Percentiles rank a stretch among this genome's conserved stretches.
Conservation (phyloP, 108 stramenopile species). For the Cyclotella cryptica region DNA sequence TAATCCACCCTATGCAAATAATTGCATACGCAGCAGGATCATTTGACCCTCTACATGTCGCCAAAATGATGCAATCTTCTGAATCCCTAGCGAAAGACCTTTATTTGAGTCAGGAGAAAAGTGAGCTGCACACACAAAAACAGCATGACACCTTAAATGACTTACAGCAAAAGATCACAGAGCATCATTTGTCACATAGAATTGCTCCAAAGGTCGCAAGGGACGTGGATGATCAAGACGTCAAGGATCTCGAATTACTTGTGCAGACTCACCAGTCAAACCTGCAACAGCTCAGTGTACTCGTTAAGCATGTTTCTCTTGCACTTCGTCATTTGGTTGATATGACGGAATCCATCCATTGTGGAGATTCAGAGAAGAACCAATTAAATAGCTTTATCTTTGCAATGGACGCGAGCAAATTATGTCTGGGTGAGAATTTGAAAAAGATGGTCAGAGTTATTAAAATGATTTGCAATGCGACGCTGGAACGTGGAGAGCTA, state of each 20-base stretch:
- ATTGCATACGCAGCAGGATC: constrained; percentile 15
- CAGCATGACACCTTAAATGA: constrained; percentile 4
- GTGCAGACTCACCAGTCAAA: constrained; percentile 1
- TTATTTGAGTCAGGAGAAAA: constrained; percentile 20
- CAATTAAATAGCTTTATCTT: constrained; percentile 8
- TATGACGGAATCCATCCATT: constrained; percentile 8
- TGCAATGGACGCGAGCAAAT: not conserved
- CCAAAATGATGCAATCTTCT: too few species aligned
- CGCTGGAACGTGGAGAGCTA: not conserved
- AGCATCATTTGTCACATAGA: not conserved
- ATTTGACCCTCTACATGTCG: too few species aligned
- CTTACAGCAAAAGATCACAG: not conserved
- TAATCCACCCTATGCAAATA: constrained; percentile 23
- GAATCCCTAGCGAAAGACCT: constrained; percentile 1
- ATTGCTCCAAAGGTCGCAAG: not conserved
- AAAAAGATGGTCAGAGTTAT: constrained; percentile 5
- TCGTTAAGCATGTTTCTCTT: not conserved
- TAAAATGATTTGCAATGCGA: not conserved
- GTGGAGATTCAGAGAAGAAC: not conserved
- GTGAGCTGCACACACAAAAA: constrained; percentile 20
- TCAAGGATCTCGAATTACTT: not conserved
- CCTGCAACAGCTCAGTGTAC: not conserved
- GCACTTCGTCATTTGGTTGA: constrained; percentile 17
- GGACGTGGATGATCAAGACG: not conserved
- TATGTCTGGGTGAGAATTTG: not conserved